phyloP scores from a whole-genome alignment of 2,329 filamentous ascomycete species.

The Colletotrichum ledebouriae region DNA sequence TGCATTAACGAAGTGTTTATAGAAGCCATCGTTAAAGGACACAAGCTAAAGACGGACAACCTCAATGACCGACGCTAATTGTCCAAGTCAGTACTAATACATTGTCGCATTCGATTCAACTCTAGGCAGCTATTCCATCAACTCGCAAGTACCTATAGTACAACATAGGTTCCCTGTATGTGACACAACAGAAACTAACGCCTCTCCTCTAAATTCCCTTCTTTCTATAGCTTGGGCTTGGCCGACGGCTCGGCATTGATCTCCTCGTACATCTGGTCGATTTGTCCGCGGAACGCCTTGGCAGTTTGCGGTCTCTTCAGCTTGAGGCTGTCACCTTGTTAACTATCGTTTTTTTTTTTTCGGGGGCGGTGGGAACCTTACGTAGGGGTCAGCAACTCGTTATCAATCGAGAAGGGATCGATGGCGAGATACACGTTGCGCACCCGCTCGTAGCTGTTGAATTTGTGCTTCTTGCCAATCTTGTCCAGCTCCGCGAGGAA shows the following conservation, averaged over 20 bases:
- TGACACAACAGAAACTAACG: conserved; percentile 29
- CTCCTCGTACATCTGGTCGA: conserved; percentile 70
- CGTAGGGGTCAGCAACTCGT: conserved; percentile 90
- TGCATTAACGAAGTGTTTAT: no score
- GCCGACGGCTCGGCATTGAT: conserved; percentile 56
- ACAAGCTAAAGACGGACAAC: no score
- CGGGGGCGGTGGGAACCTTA: conserved; percentile 63
- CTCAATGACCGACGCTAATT: no score
- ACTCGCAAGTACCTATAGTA: conserved; percentile 19
- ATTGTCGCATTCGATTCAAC: not conserved
- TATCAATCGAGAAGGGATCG: conserved; percentile 94
- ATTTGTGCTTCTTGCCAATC: conserved; percentile 85
- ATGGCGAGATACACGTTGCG: conserved; percentile 80
- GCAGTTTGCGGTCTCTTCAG: conserved; percentile 70
- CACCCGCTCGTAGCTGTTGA: conserved; percentile 92
- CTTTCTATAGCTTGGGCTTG: conserved; percentile 61
- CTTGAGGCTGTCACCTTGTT: conserved; percentile 63
- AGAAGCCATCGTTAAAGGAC: no score
- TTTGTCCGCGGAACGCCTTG: conserved; percentile 65
- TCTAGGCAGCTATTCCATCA: conserved; percentile 27
- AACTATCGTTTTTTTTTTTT: conserved; percentile 30
- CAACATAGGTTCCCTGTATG: conserved; percentile 22
- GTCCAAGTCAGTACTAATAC: not conserved
- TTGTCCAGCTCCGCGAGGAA: conserved; percentile 83
- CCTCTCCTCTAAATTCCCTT: conserved; percentile 15